Evolutionary conservation across 78 protist genomes (phyloP).

Genomic region (Tieghemostelium lacteum): DNA sequence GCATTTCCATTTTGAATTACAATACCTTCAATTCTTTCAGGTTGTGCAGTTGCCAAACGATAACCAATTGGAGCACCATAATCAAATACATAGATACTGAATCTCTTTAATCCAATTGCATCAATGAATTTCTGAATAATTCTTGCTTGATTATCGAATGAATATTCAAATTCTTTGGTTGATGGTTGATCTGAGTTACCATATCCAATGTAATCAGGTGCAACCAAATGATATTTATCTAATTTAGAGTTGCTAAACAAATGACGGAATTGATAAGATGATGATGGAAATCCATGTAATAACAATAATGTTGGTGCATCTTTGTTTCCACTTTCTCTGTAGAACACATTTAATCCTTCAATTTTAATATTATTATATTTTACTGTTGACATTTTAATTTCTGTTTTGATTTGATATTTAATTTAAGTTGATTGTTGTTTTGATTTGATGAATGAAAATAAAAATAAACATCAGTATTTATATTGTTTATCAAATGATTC

Average conservation of each 20-base stretch:
- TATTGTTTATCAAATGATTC: too few species aligned
- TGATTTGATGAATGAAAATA: too few species aligned
- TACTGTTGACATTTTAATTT: too few species aligned
- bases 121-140: neutral
- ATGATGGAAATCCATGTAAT: constrained; percentile 15
- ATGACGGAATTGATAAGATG: neutral
- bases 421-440: too few species aligned
- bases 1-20: neutral
- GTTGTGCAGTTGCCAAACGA: neutral
- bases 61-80: constrained; percentile 21
- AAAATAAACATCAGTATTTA: too few species aligned
- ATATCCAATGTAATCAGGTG: neutral
- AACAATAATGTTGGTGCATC: neutral
- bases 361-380: too few species aligned
- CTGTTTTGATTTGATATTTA: too few species aligned
- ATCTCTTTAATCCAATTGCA: neutral
- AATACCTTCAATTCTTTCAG: neutral
- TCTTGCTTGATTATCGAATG: neutral
- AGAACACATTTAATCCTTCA: too few species aligned
- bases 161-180: neutral
- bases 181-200: neutral
- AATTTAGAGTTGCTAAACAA: neutral
- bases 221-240: neutral
- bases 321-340: too few species aligned
- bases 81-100: neutral